Evolutionary conservation across 2,329 filamentous ascomycete species (phyloP), one percentile per base, ranked within the genome.

Genomic region (Colletotrichum cordylinicola): DNA sequence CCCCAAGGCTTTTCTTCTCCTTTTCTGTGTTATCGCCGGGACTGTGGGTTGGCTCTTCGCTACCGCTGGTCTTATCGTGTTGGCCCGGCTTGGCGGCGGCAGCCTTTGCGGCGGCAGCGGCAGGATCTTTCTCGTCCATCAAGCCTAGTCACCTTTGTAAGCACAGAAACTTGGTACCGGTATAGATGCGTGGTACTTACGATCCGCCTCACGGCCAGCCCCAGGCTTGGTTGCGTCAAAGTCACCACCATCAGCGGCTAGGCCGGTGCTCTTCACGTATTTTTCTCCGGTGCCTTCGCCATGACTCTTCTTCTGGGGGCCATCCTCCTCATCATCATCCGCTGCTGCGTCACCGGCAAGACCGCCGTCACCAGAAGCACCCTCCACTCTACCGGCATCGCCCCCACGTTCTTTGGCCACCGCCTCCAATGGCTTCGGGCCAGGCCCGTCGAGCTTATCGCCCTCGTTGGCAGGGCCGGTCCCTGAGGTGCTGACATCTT

Each of bases 151-250:
- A 15, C 62, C 43, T 78, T 18, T 71, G 79, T 84, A 60, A 70
- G 52, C 60, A 61, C 18, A 13, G 18, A 33, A 12, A 12, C 31
- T 16, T 33, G 48, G 80, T 55, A 78, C 33, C 68, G n/a, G 6
- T 35, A 27, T n/a, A 18, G 1, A 9, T 43, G 16, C 16, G 62
- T 21, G 58, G 2, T 27, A 87, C 89, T 84, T 83, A 93, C 93
- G 89, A 78, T 93, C 92, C 76, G 93, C 93, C 82, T 95, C 93
- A 43, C 83, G 85, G 4, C 92, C 92, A 13, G 93, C 93, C 13
- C 93, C 93, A 0, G 92, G 89, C 75, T 89, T 89, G 9, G 88
- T 85, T 6, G 90, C 92, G 79, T 94, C 93, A 80, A 94, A 94
- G 79, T 94, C 88, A 8, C 93, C 93, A 1, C 93, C 93, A 52